phyloP scores from a whole-genome alignment of 1,284 basidiomycete genomes.

The Vanrija pseudolonga region DNA sequence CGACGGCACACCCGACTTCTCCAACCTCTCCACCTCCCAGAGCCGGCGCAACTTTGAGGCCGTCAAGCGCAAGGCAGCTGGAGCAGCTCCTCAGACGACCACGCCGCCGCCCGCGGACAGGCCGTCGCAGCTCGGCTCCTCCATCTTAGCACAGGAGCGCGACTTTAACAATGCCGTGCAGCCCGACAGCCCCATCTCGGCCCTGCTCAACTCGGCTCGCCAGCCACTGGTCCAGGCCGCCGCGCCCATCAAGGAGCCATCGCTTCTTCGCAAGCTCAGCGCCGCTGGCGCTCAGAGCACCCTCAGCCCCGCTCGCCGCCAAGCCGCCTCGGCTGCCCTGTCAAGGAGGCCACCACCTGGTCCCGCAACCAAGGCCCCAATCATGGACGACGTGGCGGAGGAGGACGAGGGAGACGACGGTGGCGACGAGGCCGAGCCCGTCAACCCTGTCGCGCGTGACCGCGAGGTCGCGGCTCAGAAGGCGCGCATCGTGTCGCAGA shows the following conservation, averaged over 20 bases:
- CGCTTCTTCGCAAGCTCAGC: conserved; percentile 57
- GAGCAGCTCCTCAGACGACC: conserved; percentile 19
- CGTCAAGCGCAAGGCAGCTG: conserved; percentile 38
- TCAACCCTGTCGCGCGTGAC: conserved; percentile 30
- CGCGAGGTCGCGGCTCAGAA: conserved; percentile 70
- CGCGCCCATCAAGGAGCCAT: conserved; percentile 53
- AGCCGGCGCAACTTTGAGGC: conserved; percentile 66
- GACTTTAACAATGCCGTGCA: conserved; percentile 94
- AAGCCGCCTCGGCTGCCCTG: conserved; percentile 3
- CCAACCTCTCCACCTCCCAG: conserved; percentile 59
- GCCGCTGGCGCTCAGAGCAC: conserved; percentile 43
- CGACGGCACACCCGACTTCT: conserved; percentile 69
- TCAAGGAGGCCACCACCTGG: conserved; percentile 5
- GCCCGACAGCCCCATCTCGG: conserved; percentile 90
- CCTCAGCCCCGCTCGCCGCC: conserved; percentile 40
- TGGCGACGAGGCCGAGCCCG: conserved; percentile 8
- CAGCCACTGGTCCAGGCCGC: conserved; percentile 77
- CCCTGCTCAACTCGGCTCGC: conserved; percentile 76
- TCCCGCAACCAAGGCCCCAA: conserved; percentile 53
- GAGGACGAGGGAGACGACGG: conserved; percentile 51
- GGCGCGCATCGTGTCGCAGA: conserved; percentile 82
- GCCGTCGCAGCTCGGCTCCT: conserved; percentile 32
- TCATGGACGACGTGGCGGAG: conserved; percentile 52
- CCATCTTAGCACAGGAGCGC: conserved; percentile 80
- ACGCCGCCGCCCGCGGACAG: conserved; percentile 10